These are phyloP conservation scores for Xylariales sp. DNA, from an alignment of 2,329 filamentous ascomycete species.

Conservation along the genomic window DNA sequence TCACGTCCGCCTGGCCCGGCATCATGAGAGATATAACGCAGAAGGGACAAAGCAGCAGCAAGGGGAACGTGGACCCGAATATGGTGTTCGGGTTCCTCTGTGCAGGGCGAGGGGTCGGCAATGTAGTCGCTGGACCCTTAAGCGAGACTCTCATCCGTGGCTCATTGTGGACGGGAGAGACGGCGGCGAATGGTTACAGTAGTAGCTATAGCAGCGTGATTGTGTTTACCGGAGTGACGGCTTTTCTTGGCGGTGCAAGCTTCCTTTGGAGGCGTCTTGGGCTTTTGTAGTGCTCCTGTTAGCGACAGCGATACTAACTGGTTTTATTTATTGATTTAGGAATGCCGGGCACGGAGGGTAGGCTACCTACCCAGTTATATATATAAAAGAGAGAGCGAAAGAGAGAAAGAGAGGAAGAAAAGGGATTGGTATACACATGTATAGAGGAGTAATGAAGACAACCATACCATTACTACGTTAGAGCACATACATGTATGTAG, in stretches of 20 bases:
- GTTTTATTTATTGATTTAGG: no score
- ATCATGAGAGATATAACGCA: conserved; percentile 60
- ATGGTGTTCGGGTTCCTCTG: conserved; percentile 70
- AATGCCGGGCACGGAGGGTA: no score
- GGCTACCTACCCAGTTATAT: no score
- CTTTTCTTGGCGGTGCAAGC: conserved; percentile 59
- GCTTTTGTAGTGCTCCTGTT: conserved; percentile 32
- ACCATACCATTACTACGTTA: no score
- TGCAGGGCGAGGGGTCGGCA: conserved; percentile 70
- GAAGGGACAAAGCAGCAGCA: conserved; percentile 39
- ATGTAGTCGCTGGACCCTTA: conserved; percentile 66
- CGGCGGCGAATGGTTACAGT: conserved; percentile 57
- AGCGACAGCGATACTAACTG: no score
- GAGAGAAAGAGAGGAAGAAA: no score
- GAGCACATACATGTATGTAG: no score
- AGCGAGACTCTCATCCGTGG: conserved; percentile 64
- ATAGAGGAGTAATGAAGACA: no score
- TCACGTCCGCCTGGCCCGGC: conserved; percentile 71
- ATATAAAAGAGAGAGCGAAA: no score
- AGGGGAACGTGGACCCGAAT: conserved; percentile 55
- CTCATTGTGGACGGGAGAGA: conserved; percentile 57
- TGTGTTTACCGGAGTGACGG: conserved; percentile 67
- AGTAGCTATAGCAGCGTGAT: conserved; percentile 65
- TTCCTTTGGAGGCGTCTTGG: conserved; percentile 55
- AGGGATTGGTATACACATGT: no score